Conservation (phyloP, 2,329 filamentous ascomycete species). For the Diatrype stigma region DNA sequence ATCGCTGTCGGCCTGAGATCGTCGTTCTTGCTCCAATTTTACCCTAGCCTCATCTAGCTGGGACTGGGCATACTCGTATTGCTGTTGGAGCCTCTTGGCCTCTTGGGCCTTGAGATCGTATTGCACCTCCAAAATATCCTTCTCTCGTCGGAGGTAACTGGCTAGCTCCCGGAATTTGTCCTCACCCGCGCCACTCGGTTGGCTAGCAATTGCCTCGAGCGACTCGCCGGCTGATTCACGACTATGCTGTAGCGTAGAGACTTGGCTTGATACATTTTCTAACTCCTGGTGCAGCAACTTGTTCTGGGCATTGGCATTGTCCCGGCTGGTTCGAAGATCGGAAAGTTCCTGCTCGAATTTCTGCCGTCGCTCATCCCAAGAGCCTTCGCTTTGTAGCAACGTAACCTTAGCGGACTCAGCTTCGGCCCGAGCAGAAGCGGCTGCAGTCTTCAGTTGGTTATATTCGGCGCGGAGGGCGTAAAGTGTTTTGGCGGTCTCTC, state of each 20-base stretch:
- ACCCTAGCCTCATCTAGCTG: constrained; percentile 86
- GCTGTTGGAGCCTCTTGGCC: constrained; percentile 81
- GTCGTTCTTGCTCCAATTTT: constrained; percentile 86
- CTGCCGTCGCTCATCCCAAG: constrained; percentile 79
- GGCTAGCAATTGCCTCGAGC: constrained; percentile 49
- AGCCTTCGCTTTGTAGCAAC: constrained; percentile 75
- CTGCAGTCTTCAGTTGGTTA: constrained; percentile 76
- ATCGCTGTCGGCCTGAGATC: constrained; percentile 67
- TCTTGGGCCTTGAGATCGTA: constrained; percentile 87
- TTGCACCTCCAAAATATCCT: constrained; percentile 97
- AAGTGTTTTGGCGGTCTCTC: constrained; percentile 83
- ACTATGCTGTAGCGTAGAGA: constrained; percentile 73
- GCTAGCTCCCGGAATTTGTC: constrained; percentile 87
- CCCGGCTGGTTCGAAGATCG: constrained; percentile 73
- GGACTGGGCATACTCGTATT: constrained; percentile 79
- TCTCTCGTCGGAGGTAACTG: constrained; percentile 86
- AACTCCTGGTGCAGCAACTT: constrained; percentile 85
- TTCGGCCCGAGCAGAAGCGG: constrained; percentile 71
- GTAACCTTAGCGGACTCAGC: constrained; percentile 80
- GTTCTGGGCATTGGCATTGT: constrained; percentile 86
- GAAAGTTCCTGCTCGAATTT: constrained; percentile 79
- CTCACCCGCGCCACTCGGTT: constrained; percentile 54
- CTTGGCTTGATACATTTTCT: constrained; percentile 76
- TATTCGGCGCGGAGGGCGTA: constrained; percentile 75
- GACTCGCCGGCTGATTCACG: constrained; percentile 51